phyloP scores from a whole-genome alignment of 495 filamentous ascomycete genomes.

The Aspergillus carlsbadensis region DNA sequence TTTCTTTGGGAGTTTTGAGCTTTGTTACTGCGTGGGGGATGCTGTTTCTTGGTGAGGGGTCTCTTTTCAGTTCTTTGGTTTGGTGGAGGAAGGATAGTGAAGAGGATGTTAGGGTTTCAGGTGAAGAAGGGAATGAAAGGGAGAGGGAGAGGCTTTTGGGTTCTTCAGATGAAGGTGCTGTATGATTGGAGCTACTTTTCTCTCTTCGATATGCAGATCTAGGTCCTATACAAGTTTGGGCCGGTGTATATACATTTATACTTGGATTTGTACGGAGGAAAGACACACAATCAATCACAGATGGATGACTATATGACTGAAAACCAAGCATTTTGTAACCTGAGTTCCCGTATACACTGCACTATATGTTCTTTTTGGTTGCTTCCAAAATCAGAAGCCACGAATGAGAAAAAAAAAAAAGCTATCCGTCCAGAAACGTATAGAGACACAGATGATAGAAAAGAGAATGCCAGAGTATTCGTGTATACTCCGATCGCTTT shows the following conservation, averaged over 20 bases:
- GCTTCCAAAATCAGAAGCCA: background rate
- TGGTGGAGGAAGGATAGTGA: background rate
- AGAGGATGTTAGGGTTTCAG: conserved; percentile 9
- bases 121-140: conserved; percentile 9
- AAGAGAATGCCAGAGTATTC: no score
- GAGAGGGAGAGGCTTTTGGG: conserved; percentile 16
- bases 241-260: conserved; percentile 1
- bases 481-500: no score
- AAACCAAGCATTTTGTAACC: background rate
- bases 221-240: background rate
- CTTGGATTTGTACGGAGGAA: background rate
- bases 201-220: no score
- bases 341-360: no score
- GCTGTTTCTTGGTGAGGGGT: background rate
- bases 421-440: background rate
- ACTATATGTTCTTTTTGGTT: no score
- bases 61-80: background rate
- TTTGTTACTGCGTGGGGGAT: background rate
- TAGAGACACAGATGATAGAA: no score
- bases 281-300: background rate
- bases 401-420: no score
- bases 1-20: conserved; percentile 23
- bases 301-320: background rate
- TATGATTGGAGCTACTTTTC: no score
- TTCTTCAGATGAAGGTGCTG: background rate